Percentiles rank a stretch among this genome's conserved stretches.
These are phyloP conservation scores for Fusarium buharicum DNA, from an alignment of 2,329 filamentous ascomycete genomes.

Conservation along the genomic window DNA sequence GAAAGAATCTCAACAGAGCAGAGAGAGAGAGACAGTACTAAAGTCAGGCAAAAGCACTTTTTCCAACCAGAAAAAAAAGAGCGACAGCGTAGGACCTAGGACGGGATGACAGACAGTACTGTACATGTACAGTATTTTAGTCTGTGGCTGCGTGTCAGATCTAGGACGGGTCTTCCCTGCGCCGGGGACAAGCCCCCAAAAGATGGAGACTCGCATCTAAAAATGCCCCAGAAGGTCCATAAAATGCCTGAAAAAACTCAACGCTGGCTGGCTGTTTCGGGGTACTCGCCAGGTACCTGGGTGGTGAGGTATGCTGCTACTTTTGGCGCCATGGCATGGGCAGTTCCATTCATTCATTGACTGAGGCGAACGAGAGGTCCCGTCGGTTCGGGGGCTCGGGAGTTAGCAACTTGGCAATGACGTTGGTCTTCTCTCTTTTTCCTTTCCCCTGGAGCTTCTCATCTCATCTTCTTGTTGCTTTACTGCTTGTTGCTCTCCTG, in stretches of 20 bases:
- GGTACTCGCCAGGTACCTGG: conserved; percentile 33
- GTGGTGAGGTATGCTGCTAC: conserved; percentile 27
- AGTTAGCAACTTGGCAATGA: conserved; percentile 47
- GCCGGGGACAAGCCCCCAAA: conserved; percentile 31
- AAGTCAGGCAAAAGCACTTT: conserved; percentile 29
- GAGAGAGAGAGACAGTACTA: conserved; percentile 17
- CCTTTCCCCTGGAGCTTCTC: conserved; percentile 1
- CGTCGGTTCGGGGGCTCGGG: conserved; percentile 39
- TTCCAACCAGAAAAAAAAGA: conserved; percentile 12
- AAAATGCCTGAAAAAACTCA: conserved; percentile 21
- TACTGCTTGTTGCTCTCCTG: neutral
- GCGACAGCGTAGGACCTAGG: too few relatives aligned
- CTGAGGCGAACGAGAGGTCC: neutral
- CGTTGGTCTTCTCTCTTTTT: conserved; percentile 32
- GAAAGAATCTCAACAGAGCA: conserved; percentile 3
- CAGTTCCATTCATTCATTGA: neutral
- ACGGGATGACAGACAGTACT: conserved; percentile 8
- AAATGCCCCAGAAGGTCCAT: conserved; percentile 17
- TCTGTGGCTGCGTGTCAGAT: conserved; percentile 47
- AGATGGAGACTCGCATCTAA: conserved; percentile 24
- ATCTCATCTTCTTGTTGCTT: neutral
- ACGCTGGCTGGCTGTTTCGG: conserved; percentile 31
- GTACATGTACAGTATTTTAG: conserved; percentile 34
- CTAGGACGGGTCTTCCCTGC: conserved; percentile 45
- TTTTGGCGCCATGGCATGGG: conserved; percentile 13